phyloP scores from a whole-genome alignment of 352 stramenopile species.

The Phytophthora foliorum region DNA sequence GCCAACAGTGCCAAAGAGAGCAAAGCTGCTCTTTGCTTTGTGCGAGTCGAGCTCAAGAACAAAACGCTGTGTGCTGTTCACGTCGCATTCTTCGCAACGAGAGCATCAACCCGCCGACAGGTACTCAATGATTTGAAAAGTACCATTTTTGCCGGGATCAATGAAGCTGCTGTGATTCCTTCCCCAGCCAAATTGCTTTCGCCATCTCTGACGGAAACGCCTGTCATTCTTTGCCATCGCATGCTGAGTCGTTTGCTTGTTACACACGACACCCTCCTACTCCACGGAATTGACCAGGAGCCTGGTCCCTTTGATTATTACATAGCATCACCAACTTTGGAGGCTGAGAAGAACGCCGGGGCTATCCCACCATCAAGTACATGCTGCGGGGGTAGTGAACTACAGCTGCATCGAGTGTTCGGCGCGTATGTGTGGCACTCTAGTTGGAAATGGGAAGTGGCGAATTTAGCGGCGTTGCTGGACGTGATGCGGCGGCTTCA shows the following conservation, averaged over 20 bases:
- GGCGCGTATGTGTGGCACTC: conserved; percentile 90
- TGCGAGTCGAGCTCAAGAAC: conserved; percentile 84
- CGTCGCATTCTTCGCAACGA: conserved; percentile 90
- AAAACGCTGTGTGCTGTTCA: conserved; percentile 83
- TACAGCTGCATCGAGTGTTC: conserved; percentile 82
- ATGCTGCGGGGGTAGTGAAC: conserved; percentile 84
- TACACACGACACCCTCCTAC: conserved; percentile 74
- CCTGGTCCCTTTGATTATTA: conserved; percentile 46
- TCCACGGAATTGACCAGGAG: conserved; percentile 54
- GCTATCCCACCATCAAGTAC: conserved; percentile 48
- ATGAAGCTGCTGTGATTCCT: conserved; percentile 46
- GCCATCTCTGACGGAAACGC: conserved; percentile 23
- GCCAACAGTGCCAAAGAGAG: conserved; percentile 40
- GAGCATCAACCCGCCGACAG: conserved; percentile 63
- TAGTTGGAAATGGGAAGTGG: conserved; percentile 86
- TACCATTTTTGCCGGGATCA: conserved; percentile 66
- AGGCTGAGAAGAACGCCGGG: conserved; percentile 46
- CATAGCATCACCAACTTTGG: conserved; percentile 36
- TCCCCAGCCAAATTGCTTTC: conserved; percentile 40
- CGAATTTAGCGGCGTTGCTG: conserved; percentile 58
- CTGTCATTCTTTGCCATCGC: conserved; percentile 73
- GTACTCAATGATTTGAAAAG: conserved; percentile 81
- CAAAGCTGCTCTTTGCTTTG: conserved; percentile 82
- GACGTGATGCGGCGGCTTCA: conserved; percentile 80
- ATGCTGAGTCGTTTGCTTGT: conserved; percentile 83